Base-by-base conservation (phyloP, 73 alveolate genomes). In the Breviolum minutum region DNA sequence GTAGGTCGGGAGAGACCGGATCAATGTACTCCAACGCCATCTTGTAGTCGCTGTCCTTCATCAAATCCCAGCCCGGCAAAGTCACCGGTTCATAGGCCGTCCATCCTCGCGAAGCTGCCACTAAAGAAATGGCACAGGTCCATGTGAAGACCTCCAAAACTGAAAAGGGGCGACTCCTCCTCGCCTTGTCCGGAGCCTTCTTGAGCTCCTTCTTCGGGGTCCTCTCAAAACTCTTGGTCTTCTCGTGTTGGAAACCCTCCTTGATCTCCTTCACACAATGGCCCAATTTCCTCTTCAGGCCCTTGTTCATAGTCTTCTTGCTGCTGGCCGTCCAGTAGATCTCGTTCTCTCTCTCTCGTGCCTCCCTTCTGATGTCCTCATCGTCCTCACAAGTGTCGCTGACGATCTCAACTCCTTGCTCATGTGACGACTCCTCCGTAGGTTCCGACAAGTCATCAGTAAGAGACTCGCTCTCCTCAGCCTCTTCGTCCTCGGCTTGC, bases 111-210 rank as follows among this genome's bases (percentile, higher is more conserved):
- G 85, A 27, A 3, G 8, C n/a, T 12, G 85, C 85, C 17, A 76
- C 20, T 5, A 54, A 1, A 61, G n/a, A 10, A 54, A 76, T 6
- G 63, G 30, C 63, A 27, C 85, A 76, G 7, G n/a, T n/a, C 85
- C 85, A 76, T 63, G 85, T 76, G 85, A 76, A 76, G 63, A 76
- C 63, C 62, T 76, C 85, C 85, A 76, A 76, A 0, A 76, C 40
- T 1, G 7, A 82, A 14, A 16, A 70, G 71, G 24, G n/a, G 64
- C 2, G 66, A 60, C 24, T 20, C 87, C n/a, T 79, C 64, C 87
- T 40, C 5, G n/a, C n/a, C n/a, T n/a, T n/a, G n/a, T n/a, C n/a
- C n/a, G n/a, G n/a, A n/a, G n/a, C n/a, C n/a, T n/a, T n/a, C n/a
- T n/a, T 40, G 54, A 40, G 5, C 0, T 40, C 54, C 90, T 54